Evolutionary conservation across 1,284 basidiomycete species (phyloP).

Genomic region (Schizophyllum commune): DNA sequence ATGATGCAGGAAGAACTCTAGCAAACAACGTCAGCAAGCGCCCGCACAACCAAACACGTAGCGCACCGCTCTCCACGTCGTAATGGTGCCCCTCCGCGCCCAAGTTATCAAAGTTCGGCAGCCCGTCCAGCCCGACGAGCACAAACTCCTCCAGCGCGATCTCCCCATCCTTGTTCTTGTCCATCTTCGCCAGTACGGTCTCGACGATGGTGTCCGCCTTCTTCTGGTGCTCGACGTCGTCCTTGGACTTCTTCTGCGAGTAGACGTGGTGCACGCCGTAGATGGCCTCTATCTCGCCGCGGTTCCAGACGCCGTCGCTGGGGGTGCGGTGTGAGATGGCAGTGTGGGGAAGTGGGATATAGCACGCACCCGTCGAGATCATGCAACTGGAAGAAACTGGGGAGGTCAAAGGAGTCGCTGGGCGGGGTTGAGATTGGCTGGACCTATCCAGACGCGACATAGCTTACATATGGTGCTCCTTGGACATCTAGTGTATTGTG

Average conservation of each 20-base stretch:
- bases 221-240: slow-evolving; percentile 73
- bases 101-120: slow-evolving; percentile 85
- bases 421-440: slow-evolving; percentile 2
- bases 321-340: neutral
- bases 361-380: slow-evolving; percentile 73
- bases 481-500: slow-evolving; percentile 55
- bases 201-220: slow-evolving; percentile 82
- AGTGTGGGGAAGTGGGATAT: neutral
- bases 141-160: slow-evolving; percentile 79
- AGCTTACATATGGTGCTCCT: slow-evolving; percentile 76
- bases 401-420: slow-evolving; percentile 72
- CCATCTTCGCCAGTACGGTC: slow-evolving; percentile 68
- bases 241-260: slow-evolving; percentile 80
- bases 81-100: slow-evolving; percentile 93
- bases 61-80: slow-evolving; percentile 65
- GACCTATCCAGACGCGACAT: neutral
- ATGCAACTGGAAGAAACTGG: slow-evolving; percentile 84
- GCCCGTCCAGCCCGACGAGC: slow-evolving; percentile 64
- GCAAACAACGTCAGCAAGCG: slow-evolving; percentile 24
- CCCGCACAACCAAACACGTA: slow-evolving; percentile 30
- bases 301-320: slow-evolving; percentile 70
- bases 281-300: slow-evolving; percentile 81
- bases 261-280: slow-evolving; percentile 96
- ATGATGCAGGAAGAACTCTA: slow-evolving; percentile 82
- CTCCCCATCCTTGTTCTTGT: slow-evolving; percentile 74